These are phyloP conservation scores for Sclerotinia trifoliorum DNA, from an alignment of 2,329 filamentous ascomycete genomes.

Conservation along the genomic window DNA sequence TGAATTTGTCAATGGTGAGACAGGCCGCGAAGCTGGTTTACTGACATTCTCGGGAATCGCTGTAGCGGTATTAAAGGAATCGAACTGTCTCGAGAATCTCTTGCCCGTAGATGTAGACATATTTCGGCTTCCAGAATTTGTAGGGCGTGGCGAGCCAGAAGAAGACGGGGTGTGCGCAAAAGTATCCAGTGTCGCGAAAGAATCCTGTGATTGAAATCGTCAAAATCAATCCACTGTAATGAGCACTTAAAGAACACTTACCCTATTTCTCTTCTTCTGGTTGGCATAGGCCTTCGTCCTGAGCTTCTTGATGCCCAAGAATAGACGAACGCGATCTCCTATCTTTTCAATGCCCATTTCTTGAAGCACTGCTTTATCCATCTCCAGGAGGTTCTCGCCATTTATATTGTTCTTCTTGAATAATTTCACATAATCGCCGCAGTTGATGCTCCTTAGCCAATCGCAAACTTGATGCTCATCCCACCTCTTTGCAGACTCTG, in stretches of 20 bases:
- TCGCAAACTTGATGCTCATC: conserved; percentile 88
- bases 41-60: conserved; percentile 43
- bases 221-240: conserved; percentile 5
- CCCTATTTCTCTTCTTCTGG: conserved; percentile 81
- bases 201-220: conserved; percentile 59
- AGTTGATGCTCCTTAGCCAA: conserved; percentile 88
- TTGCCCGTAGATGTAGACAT: conserved; percentile 53
- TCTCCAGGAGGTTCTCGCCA: conserved; percentile 92
- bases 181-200: conserved; percentile 74
- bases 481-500: conserved; percentile 80
- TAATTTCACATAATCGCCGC: conserved; percentile 86
- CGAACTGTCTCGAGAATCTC: conserved; percentile 63
- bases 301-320: conserved; percentile 79
- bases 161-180: conserved; percentile 56
- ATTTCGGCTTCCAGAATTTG: conserved; percentile 52
- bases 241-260: conserved; percentile 46
- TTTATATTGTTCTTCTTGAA: conserved; percentile 96
- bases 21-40: conserved; percentile 65
- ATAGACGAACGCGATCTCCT: conserved; percentile 90
- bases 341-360: conserved; percentile 99
- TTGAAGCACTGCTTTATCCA: conserved; percentile 93
- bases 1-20: conserved; percentile 55
- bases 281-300: conserved; percentile 74
- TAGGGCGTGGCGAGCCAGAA: conserved; percentile 62
- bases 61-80: conserved; percentile 40